Evolutionary conservation across 2,329 filamentous ascomycete species (phyloP), one percentile per base, ranked within the genome.

Genomic region (Blastomyces emzantsi): DNA sequence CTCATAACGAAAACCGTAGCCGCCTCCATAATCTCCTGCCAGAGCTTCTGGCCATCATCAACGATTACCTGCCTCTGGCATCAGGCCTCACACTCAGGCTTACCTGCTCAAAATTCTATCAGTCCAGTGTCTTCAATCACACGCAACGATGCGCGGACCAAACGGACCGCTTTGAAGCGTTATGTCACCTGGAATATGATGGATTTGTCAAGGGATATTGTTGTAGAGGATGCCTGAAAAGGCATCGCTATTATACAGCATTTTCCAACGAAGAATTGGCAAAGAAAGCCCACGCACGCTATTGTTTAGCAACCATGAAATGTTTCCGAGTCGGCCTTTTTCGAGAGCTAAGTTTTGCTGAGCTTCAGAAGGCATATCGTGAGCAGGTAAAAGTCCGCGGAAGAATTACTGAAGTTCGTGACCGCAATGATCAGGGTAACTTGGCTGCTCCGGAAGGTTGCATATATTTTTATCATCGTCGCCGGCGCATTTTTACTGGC

Each of bases 231-330:
- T 60, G 57, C 9, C 57, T 60, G 57, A 60, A 30, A 60, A 60
- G 39, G 30, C 57, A 60, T 60, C 57, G 25, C 36, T 60, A 60
- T 49, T 36, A 36, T 36, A 60, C 41, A 30, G 41, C 57, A 45
- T 60, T 60, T 60, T 60, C 41, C 41, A 60, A 60, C 45, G 57
- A 60, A 60, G 57, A 60, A 60, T 49, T 60, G 22, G 57, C 57
- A 47, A 60, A 60, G 57, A 25, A 60, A 49, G 22, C 57, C 47
- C 17, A 47, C 33, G 28, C 15, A 30, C 41, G 57, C 3, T 60
- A 60, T 49, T 60, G 41, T 47, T 60, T 60, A 49, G 36, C 39
- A 60, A 60, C 41, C 22, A 49, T 60, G 45, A 60, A 60, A 60
- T 47, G 39, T 60, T 60, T 60, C 41, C 41, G 28, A 30, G 19